Evolutionary conservation across 2,329 filamentous ascomycete genomes (phyloP), one percentile per base, ranked within the genome.

Genomic region (Hirsutella thompsonii): DNA sequence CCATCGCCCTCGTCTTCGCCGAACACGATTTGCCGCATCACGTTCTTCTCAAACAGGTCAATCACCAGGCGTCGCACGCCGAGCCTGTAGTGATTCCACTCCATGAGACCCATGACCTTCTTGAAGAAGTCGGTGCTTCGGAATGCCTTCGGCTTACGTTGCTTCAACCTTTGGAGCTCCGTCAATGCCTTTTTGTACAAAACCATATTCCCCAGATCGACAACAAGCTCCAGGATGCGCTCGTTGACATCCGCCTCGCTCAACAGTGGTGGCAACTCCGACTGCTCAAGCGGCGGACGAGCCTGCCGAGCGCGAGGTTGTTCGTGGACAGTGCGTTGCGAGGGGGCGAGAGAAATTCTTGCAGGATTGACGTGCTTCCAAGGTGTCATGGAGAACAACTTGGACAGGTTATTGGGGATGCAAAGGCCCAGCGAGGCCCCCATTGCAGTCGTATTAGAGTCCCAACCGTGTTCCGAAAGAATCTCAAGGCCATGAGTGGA

Each of bases 401-500:
- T 86, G 38, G 75, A 73, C 44, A 96, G 75, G 48, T 93, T 67
- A 20, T 78, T 69, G 0, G 92, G 92, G 14, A 98, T 76, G 56
- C 90, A 94, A 49, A 93, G 83, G 2, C 92, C 92, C 9, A 94
- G 66, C 0, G 86, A 90, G 45, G 81, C 76, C 14, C 92, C 92
- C 55, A 87, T 74, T 20, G 80, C 75, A 44, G 88, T 90, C 16
- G 87, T 83, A 44, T 88, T 90, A 9, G 88, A 85, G 53, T 94
- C 89, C 93, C 93, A 98, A 10, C 89, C 89, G 54, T 84, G 72
- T 54, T 94, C 86, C 1, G 83, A 81, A 13, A 98, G 65, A 44
- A 96, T 94, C 58, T 94, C 87, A 20, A 96, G 75, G 1, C 92
- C 92, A 54, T 95, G 90, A 8, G 88, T 72, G 39, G 90, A 96